Evolutionary conservation across 352 stramenopile species (phyloP).

Genomic region (Pythium sp.): DNA sequence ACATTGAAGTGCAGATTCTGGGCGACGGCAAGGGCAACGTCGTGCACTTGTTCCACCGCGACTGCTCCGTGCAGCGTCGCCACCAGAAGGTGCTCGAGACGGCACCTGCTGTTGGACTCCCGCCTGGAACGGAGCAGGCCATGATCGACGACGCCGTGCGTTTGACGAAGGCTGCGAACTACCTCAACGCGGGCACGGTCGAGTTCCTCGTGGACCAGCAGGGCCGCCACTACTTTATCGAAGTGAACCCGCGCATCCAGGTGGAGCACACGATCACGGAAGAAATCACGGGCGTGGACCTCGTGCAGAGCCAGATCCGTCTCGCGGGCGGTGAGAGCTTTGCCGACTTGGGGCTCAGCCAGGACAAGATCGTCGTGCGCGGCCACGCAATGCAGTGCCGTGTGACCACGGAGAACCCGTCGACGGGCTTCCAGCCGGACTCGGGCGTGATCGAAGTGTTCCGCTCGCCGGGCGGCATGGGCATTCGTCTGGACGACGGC

Average conservation of each 20-base stretch:
- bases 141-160: constrained; percentile 93
- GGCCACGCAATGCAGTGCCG: constrained; percentile 97
- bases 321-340: constrained; percentile 93
- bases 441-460: constrained; percentile 97
- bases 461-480: constrained; percentile 92
- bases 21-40: constrained; percentile 94
- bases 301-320: constrained; percentile 96
- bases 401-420: constrained; percentile 95
- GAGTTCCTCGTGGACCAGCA: constrained; percentile 98
- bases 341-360: constrained; percentile 90
- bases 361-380: constrained; percentile 91
- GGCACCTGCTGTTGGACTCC: constrained; percentile 87
- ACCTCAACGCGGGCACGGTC: constrained; percentile 96
- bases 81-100: constrained; percentile 98
- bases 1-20: constrained; percentile 98
- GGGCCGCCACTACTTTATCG: constrained; percentile 95
- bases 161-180: constrained; percentile 90
- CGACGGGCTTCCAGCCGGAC: constrained; percentile 94
- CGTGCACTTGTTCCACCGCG: constrained; percentile 94
- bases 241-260: constrained; percentile 99
- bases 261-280: constrained; percentile 93
- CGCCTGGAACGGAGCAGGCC: constrained; percentile 75
- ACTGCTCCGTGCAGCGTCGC: constrained; percentile 97
- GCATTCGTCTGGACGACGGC: constrained; percentile 95
- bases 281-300: constrained; percentile 93